Conservation (phyloP, 441 rosid species). For the Gossypium trilobum region DNA sequence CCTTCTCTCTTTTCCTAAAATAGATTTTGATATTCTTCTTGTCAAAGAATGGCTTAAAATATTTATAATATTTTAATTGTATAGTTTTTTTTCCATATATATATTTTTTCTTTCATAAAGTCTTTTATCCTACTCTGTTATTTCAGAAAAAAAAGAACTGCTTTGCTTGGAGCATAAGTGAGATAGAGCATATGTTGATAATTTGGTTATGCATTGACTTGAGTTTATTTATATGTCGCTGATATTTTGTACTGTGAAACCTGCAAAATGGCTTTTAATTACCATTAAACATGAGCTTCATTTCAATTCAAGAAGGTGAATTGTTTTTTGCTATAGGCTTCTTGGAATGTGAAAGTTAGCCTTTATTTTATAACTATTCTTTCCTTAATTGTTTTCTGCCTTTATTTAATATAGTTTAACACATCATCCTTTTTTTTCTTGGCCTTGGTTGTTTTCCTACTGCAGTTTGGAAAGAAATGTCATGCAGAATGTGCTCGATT, state of each 20-base stretch:
- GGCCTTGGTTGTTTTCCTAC: conserved; percentile 7
- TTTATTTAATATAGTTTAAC: neutral
- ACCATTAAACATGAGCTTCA: neutral
- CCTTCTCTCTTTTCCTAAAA: neutral
- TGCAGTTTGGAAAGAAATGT: conserved; percentile 86
- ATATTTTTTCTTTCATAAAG: neutral
- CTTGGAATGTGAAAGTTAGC: neutral
- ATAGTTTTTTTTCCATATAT: neutral
- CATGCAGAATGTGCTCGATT: conserved; percentile 81
- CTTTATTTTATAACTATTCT: neutral
- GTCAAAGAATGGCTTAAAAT: neutral
- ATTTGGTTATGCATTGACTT: neutral
- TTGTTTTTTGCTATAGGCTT: neutral
- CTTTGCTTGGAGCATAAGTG: neutral
- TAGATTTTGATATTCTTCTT: neutral
- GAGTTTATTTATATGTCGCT: neutral
- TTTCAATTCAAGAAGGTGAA: neutral
- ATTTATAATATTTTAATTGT: neutral
- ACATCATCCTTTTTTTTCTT: neutral
- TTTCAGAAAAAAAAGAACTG: neutral
- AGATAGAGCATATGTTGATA: neutral
- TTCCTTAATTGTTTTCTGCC: neutral
- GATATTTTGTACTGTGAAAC: neutral
- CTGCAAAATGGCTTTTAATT: neutral
- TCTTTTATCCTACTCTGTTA: neutral